Conservation (phyloP, 176 grass and related monocot species). For the Rhynchospora breviuscula region DNA sequence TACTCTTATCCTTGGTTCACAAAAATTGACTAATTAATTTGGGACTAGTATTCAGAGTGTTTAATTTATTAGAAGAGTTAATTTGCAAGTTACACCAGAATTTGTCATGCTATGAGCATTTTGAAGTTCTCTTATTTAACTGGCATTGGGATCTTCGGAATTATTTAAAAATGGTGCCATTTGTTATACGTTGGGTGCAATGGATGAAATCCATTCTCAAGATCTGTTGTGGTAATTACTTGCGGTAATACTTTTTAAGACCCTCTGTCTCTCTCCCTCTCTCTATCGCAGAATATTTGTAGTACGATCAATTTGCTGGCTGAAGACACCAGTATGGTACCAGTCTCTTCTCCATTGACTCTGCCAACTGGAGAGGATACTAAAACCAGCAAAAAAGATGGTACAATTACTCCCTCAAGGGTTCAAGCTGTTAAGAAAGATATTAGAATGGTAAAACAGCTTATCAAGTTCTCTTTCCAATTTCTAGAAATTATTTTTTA, state of each 20-base stretch:
- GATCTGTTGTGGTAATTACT: not conserved
- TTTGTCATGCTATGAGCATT: not conserved
- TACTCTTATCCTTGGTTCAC: slow-evolving; percentile 8
- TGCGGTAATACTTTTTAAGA: not conserved
- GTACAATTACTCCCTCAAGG: slow-evolving; percentile 35
- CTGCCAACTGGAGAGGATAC: slow-evolving; percentile 30
- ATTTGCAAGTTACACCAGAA: not conserved
- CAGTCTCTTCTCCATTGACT: slow-evolving; percentile 79
- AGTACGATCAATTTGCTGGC: slow-evolving; percentile 52
- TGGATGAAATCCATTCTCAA: not conserved
- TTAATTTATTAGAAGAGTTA: not conserved
- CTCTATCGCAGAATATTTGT: slow-evolving; percentile 53
- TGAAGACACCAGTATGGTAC: slow-evolving; percentile 56
- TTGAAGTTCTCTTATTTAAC: not conserved
- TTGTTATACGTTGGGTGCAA: not conserved
- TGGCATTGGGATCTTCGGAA: not conserved
- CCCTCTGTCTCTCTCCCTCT: not conserved
- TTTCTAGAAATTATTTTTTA: not conserved
- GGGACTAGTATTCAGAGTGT: not conserved
- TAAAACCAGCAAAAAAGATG: slow-evolving; percentile 40
- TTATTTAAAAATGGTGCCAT: not conserved
- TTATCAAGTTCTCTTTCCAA: not conserved
- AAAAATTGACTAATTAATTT: slow-evolving; percentile 1
- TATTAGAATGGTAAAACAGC: slow-evolving; percentile 54
- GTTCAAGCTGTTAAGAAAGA: slow-evolving; percentile 86